Evolutionary conservation across 306 rosid genomes (phyloP).

Genomic region (Lathyrus tuberosus): DNA sequence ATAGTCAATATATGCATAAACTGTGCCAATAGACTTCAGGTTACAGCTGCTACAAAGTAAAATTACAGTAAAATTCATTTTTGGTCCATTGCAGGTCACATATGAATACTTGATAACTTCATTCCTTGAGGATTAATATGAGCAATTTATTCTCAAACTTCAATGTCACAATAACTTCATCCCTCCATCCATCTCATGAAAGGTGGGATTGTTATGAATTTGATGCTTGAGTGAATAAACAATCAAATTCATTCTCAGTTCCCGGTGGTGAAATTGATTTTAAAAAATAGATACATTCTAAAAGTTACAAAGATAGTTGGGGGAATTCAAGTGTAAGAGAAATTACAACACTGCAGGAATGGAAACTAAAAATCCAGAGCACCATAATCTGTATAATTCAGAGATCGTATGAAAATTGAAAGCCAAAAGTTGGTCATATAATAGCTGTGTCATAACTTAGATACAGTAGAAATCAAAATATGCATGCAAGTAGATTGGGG

Average conservation of each 20-base stretch:
- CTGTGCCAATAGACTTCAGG: slow-evolving; percentile 4
- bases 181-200: background rate
- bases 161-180: background rate
- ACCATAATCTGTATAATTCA: background rate
- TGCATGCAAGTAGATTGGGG: background rate
- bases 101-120: slow-evolving; percentile 1
- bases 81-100: slow-evolving; percentile 6
- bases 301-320: background rate
- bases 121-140: slow-evolving; percentile 11
- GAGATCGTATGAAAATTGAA: background rate
- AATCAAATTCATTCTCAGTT: background rate
- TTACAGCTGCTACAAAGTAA: slow-evolving; percentile 25
- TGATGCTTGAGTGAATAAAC: slow-evolving; percentile 1
- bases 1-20: slow-evolving; percentile 26
- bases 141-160: slow-evolving; percentile 5
- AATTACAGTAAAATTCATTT: background rate
- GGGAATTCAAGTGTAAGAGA: background rate
- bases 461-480: slow-evolving; percentile 9
- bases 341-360: background rate
- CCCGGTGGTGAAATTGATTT: background rate
- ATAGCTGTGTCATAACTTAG: background rate
- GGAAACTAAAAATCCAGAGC: background rate
- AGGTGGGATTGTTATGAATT: background rate
- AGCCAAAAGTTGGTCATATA: background rate
- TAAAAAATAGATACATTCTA: background rate